Percentiles rank a stretch among this genome's conserved stretches.
Conservation (phyloP, 2,329 filamentous ascomycete species). For the Fusarium concolor region DNA sequence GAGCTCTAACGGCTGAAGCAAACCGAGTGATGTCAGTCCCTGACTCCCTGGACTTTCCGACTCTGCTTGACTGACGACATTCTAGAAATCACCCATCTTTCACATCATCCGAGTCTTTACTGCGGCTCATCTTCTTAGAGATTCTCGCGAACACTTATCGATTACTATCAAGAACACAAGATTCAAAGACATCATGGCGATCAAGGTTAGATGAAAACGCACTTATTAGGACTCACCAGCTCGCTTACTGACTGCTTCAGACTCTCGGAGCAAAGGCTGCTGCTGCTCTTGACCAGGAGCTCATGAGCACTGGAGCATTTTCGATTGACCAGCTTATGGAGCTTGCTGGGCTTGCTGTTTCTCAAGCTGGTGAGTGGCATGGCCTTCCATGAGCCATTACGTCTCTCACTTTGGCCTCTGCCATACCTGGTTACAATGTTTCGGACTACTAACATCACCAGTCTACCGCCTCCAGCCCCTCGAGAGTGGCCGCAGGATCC, state of each 20-base stretch:
- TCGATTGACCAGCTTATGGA: conserved; percentile 98
- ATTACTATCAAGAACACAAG: conserved; percentile 7
- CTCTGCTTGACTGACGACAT: conserved; percentile 35
- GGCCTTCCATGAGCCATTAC: no score
- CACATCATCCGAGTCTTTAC: conserved; percentile 10
- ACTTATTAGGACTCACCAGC: conserved; percentile 3
- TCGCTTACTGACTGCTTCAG: conserved; percentile 57
- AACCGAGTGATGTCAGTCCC: conserved; percentile 37
- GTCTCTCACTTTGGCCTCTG: not conserved
- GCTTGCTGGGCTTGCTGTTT: conserved; percentile 90
- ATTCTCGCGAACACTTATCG: not conserved
- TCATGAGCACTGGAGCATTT: conserved; percentile 90
- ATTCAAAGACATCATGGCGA: conserved; percentile 48
- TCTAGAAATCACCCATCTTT: conserved; percentile 10
- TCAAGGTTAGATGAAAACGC: conserved; percentile 45
- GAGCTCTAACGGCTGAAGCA: not conserved
- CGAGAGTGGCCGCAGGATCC: conserved; percentile 74
- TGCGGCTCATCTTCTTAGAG: not conserved
- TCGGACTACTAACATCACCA: conserved; percentile 51
- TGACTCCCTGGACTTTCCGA: conserved; percentile 16
- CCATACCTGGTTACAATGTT: not conserved
- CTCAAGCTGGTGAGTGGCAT: conserved; percentile 77
- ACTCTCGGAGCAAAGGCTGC: conserved; percentile 90
- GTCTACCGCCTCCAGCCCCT: conserved; percentile 88
- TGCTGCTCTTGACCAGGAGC: conserved; percentile 88